A percentile compares a stretch with the other conserved stretches of the same genome.
These are phyloP conservation scores for Kockiozyma suomiensis DNA, from an alignment of 805 yeast species.

Conservation along the genomic window DNA sequence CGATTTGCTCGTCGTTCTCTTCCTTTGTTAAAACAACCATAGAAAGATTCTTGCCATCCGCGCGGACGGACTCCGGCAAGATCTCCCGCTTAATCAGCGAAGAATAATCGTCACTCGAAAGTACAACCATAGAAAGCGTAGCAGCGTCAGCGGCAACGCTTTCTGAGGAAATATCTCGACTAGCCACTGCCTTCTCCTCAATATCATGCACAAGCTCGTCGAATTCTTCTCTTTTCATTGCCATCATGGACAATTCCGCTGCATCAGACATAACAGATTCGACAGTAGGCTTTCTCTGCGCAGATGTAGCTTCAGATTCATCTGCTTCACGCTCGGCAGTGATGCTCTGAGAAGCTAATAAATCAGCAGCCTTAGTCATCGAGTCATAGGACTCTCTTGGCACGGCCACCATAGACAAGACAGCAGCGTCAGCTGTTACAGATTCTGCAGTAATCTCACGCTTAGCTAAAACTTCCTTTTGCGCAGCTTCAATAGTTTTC, in stretches of 20 bases:
- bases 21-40: constrained; percentile 25
- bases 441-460: constrained; percentile 7
- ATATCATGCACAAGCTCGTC: background rate
- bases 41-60: constrained; percentile 2
- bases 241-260: constrained; percentile 6
- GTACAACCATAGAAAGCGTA: constrained; percentile 23
- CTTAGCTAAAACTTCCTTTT: constrained; percentile 1
- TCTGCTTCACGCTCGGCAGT: no score
- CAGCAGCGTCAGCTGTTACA: constrained; percentile 6
- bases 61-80: background rate
- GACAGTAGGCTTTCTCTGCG: constrained; percentile 2
- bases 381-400: constrained; percentile 33
- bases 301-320: no score
- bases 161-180: constrained; percentile 7
- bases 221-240: constrained; percentile 22
- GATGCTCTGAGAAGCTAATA: no score
- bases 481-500: background rate
- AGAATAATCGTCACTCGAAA: constrained; percentile 35
- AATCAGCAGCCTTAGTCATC: no score
- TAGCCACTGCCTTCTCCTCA: constrained; percentile 6
- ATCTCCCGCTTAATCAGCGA: constrained; percentile 17
- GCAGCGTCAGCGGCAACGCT: constrained; percentile 26
- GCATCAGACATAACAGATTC: constrained; percentile 13
- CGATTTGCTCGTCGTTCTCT: constrained; percentile 28
- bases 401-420: constrained; percentile 24